Evolutionary conservation across 305 asterid species (phyloP).

Genomic region (Fraxinus ornus): DNA sequence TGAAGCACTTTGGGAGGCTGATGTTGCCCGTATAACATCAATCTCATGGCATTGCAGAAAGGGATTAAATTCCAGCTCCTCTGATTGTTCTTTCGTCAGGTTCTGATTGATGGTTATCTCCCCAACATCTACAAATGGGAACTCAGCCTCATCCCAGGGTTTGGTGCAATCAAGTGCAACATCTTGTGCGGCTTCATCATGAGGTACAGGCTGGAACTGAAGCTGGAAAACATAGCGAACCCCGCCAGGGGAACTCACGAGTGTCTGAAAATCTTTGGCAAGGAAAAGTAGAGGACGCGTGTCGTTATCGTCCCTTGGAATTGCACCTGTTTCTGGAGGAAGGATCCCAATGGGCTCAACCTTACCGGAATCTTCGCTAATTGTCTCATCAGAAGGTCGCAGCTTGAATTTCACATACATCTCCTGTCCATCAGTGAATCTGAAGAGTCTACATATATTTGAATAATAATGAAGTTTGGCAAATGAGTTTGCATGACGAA

Average conservation of each 20-base stretch:
- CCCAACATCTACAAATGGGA: conserved; percentile 64
- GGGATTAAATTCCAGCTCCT: conserved; percentile 76
- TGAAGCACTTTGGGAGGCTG: conserved; percentile 80
- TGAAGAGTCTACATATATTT: conserved; percentile 72
- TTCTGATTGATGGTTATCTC: conserved; percentile 56
- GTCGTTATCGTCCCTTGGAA: conserved; percentile 61
- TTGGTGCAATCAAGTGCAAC: conserved; percentile 73
- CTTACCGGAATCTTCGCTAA: conserved; percentile 61
- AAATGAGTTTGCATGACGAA: conserved; percentile 57
- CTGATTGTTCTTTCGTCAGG: conserved; percentile 57
- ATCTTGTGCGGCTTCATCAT: conserved; percentile 52
- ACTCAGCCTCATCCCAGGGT: conserved; percentile 70
- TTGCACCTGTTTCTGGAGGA: conserved; percentile 93
- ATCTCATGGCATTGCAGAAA: conserved; percentile 59
- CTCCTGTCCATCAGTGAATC: conserved; percentile 70
- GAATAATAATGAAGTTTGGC: conserved; percentile 74
- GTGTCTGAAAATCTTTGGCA: conserved; percentile 63
- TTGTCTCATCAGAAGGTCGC: conserved; percentile 56
- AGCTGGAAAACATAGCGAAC: conserved; percentile 69
- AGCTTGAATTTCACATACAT: conserved; percentile 83
- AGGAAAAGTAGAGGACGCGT: conserved; percentile 73
- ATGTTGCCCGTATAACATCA: conserved; percentile 74
- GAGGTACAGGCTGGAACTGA: conserved; percentile 54
- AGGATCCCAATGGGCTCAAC: conserved; percentile 75
- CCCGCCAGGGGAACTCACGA: conserved; percentile 59